Evolutionary conservation across 495 filamentous ascomycete genomes (phyloP).

Genomic region (Tuber aestivum): DNA sequence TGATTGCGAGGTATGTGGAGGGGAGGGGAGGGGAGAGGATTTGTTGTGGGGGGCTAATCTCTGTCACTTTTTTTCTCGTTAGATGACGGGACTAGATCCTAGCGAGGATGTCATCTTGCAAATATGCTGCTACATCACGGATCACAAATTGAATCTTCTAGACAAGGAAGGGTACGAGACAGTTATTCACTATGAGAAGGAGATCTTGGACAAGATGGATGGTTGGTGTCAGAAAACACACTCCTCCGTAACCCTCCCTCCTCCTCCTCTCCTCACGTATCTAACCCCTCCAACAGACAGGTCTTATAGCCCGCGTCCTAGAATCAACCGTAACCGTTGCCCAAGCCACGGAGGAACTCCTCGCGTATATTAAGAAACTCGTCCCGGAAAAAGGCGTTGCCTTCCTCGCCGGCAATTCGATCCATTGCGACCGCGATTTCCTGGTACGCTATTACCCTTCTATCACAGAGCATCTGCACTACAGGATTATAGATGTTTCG

Average conservation of each 20-base stretch:
- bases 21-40: background rate
- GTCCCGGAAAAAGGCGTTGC: conserved; percentile 60
- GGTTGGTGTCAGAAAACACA: conserved; percentile 62
- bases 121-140: conserved; percentile 89
- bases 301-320: conserved; percentile 71
- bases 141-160: conserved; percentile 66
- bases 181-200: conserved; percentile 67
- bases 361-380: conserved; percentile 68
- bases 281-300: conserved; percentile 52
- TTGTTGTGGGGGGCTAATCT: background rate
- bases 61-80: background rate
- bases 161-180: conserved; percentile 73
- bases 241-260: conserved; percentile 24
- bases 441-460: conserved; percentile 62
- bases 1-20: conserved; percentile 67
- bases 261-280: background rate
- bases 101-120: conserved; percentile 79
- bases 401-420: conserved; percentile 81
- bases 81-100: conserved; percentile 92
- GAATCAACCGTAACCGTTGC: conserved; percentile 65
- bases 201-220: conserved; percentile 68
- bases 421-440: conserved; percentile 85
- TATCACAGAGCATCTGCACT: conserved; percentile 70
- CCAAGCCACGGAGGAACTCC: conserved; percentile 63
- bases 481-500: conserved; percentile 89